Evolutionary conservation across 768 basidiomycete genomes (phyloP), one percentile per base, ranked within the genome.

Genomic region (Xerocomus brunneocitrinus): DNA sequence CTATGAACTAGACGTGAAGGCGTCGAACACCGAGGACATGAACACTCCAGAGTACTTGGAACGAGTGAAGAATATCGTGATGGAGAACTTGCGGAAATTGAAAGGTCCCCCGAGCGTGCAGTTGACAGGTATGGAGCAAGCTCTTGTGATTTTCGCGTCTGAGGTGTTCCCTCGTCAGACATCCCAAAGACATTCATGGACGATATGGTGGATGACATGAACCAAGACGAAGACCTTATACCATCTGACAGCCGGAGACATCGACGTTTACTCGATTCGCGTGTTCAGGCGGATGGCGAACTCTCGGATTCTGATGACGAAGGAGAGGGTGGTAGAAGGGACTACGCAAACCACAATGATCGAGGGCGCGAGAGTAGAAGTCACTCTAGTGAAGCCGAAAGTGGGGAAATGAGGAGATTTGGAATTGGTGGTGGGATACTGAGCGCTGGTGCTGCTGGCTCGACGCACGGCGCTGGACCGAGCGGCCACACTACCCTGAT

Each of bases 301-400:
- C 78, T 97, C 12, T 97, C 93, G 7, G 97, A 99, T 68, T 98
- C 97, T 2, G 97, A 99, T 58, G 97, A 99, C 66, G 97, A 99
- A 71, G 95, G 92, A 16, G 88, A 89, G 61, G 94, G 91, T 42
- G 90, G 85, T 1, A 79, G 94, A 50, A 77, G 85, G 53, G 79
- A 93, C 60, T 84, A 85, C 53, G 73, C 79, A 8, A 73, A 74
- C 35, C 82, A 87, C 67, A 76, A 77, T 27, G 78, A 83, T 32
- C 74, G 73, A 24, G 81, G 80, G 46, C 68, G 65, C 36, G 67
- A 64, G 45, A 79, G 76, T 51, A 67, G 72, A 40, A 73, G 71
- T 53, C 62, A 65, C 49, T 70, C 73, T 9, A 77, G 73, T 56
- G 76, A 72, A 40, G 73, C 71, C 19, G 80, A 78, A 30, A 73